These are phyloP conservation scores for Turritis glabra DNA, from an alignment of 345 rosid species.

Conservation along the genomic window DNA sequence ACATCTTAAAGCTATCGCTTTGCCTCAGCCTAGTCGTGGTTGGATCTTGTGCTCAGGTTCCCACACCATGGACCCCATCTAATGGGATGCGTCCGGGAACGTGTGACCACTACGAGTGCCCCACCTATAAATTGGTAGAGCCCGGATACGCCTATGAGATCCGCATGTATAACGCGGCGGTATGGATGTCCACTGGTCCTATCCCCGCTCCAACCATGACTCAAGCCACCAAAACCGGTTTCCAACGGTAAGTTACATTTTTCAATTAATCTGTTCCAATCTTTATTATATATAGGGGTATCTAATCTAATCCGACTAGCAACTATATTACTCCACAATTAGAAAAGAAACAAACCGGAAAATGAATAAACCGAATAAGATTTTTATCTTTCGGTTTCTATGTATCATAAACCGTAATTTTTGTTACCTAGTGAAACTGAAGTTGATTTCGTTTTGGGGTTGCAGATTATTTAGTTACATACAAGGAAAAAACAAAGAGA, in stretches of 20 bases:
- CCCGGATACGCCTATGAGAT: conserved; percentile 26
- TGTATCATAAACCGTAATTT: not conserved
- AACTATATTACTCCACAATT: not conserved
- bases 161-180: conserved; percentile 20
- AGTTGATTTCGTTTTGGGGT: not conserved
- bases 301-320: not conserved
- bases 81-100: conserved; percentile 20
- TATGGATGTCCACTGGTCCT: conserved; percentile 27
- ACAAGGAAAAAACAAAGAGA: conserved; percentile 30
- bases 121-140: conserved; percentile 10
- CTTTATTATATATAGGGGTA: not conserved
- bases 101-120: conserved; percentile 32
- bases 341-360: not conserved
- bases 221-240: conserved; percentile 34
- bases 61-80: not conserved
- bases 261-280: not conserved
- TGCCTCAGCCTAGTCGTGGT: conserved; percentile 30
- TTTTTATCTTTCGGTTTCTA: not conserved
- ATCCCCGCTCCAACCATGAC: conserved; percentile 20
- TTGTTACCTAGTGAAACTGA: no score
- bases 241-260: conserved; percentile 22
- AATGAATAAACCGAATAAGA: not conserved
- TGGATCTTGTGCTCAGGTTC: conserved; percentile 8
- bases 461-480: conserved; percentile 32
- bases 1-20: conserved; percentile 20